phyloP scores from a whole-genome alignment of 148 eudicot genomes.

The Simmondsia chinensis region DNA sequence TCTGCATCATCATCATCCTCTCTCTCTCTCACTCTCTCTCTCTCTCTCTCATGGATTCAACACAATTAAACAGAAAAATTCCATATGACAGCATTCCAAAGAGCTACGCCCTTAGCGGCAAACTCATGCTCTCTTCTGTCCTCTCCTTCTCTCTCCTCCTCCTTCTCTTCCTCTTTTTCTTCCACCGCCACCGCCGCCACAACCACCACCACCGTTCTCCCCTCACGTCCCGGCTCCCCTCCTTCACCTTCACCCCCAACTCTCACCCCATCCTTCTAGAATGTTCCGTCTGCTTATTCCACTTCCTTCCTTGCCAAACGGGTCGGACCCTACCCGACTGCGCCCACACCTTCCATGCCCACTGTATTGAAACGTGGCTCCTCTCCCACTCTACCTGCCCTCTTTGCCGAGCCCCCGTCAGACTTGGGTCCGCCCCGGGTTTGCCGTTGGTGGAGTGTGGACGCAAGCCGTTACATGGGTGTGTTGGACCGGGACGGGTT shows the following conservation, averaged over 20 bases:
- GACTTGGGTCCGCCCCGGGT: background rate
- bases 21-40: background rate
- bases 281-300: slow-evolving; percentile 41
- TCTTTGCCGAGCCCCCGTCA: slow-evolving; percentile 25
- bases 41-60: slow-evolving; percentile 8
- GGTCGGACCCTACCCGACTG: slow-evolving; percentile 35
- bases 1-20: no score
- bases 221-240: background rate
- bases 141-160: slow-evolving; percentile 11
- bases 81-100: background rate
- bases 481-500: no score
- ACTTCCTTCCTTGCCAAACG: slow-evolving; percentile 18
- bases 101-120: slow-evolving; percentile 12
- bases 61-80: background rate
- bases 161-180: slow-evolving; percentile 10
- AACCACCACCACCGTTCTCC: slow-evolving; percentile 3
- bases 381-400: slow-evolving; percentile 33
- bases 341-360: slow-evolving; percentile 28
- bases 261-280: slow-evolving; percentile 7
- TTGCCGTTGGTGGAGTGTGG: background rate
- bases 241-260: background rate
- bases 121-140: slow-evolving; percentile 16
- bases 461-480: background rate
- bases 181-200: slow-evolving; percentile 15
- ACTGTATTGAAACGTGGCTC: slow-evolving; percentile 45